Evolutionary conservation across 2,329 filamentous ascomycete species (phyloP).

Genomic region (Gnomoniopsis smithogilvyi): DNA sequence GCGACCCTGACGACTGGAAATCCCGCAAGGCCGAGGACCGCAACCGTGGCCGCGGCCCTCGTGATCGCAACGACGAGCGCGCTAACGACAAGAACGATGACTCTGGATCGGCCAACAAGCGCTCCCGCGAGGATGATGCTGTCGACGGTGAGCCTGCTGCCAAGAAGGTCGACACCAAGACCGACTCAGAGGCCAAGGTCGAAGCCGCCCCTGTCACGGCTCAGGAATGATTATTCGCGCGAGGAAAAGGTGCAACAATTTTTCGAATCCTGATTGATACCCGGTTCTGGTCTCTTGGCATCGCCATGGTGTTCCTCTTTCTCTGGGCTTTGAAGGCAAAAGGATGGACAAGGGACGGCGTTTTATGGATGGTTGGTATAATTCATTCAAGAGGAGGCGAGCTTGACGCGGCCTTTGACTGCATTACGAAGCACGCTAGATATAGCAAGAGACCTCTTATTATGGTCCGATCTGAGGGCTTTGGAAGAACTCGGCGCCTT

Average conservation of each 20-base stretch:
- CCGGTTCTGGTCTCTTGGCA: constrained; percentile 14
- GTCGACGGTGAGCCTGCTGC: constrained; percentile 43
- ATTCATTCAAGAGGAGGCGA: not conserved
- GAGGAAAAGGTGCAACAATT: not conserved
- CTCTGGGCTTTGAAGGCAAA: not conserved
- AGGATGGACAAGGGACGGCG: constrained; percentile 8
- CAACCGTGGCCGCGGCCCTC: constrained; percentile 45
- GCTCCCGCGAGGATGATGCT: constrained; percentile 50
- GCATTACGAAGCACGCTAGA: not conserved
- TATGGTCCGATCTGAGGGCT: not conserved
- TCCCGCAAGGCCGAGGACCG: constrained; percentile 60
- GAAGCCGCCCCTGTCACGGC: constrained; percentile 17
- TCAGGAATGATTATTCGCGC: constrained; percentile 4
- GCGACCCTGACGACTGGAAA: constrained; percentile 60
- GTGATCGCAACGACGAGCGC: constrained; percentile 36
- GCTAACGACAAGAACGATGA: constrained; percentile 31
- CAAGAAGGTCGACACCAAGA: constrained; percentile 61
- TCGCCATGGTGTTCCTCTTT: constrained; percentile 9
- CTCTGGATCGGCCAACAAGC: constrained; percentile 45
- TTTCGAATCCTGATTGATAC: constrained; percentile 15
- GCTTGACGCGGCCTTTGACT: not conserved
- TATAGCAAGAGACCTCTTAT: not conserved
- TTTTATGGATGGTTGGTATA: constrained; percentile 13
- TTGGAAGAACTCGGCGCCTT: not conserved
- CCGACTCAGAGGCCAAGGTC: constrained; percentile 25